Percentiles rank a stretch among this genome's conserved stretches.
Conservation (phyloP, 1,284 basidiomycete species). For the Pseudozyma sp. region DNA sequence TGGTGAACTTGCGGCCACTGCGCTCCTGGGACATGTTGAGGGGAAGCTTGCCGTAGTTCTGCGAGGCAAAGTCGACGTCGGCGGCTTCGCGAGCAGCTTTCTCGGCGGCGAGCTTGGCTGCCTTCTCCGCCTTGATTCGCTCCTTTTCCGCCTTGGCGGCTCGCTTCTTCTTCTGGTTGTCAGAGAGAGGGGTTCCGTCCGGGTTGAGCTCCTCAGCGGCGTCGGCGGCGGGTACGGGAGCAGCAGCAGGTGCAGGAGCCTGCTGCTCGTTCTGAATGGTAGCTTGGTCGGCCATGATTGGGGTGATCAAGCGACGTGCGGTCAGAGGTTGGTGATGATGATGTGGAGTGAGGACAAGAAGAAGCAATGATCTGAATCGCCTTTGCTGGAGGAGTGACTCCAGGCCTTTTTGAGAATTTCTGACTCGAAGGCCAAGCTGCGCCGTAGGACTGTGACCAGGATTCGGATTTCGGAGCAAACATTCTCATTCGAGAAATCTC, state of each 20-base stretch:
- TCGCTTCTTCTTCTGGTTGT: conserved; percentile 91
- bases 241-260: conserved; percentile 14
- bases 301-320: neutral
- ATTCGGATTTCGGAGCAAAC: conserved; percentile 26
- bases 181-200: conserved; percentile 74
- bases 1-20: conserved; percentile 71
- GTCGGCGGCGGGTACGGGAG: conserved; percentile 14
- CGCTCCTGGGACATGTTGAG: conserved; percentile 88
- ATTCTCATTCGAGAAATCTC: neutral
- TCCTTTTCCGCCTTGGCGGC: conserved; percentile 90
- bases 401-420: conserved; percentile 6
- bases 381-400: neutral
- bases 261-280: conserved; percentile 37
- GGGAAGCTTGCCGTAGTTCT: conserved; percentile 89
- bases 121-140: conserved; percentile 78
- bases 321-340: neutral
- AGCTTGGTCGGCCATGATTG: conserved; percentile 45
- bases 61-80: conserved; percentile 84
- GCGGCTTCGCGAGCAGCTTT: conserved; percentile 80
- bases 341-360: conserved; percentile 3
- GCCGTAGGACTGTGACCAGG: conserved; percentile 5
- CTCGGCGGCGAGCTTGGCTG: conserved; percentile 82
- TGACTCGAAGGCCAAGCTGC: conserved; percentile 29
- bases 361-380: neutral
- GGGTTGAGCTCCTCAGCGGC: conserved; percentile 57